A percentile compares a stretch with the other conserved stretches of the same genome.
phyloP scores from a whole-genome alignment of 2,329 filamentous ascomycete species.

The Phaeosphaeriaceae sp. region DNA sequence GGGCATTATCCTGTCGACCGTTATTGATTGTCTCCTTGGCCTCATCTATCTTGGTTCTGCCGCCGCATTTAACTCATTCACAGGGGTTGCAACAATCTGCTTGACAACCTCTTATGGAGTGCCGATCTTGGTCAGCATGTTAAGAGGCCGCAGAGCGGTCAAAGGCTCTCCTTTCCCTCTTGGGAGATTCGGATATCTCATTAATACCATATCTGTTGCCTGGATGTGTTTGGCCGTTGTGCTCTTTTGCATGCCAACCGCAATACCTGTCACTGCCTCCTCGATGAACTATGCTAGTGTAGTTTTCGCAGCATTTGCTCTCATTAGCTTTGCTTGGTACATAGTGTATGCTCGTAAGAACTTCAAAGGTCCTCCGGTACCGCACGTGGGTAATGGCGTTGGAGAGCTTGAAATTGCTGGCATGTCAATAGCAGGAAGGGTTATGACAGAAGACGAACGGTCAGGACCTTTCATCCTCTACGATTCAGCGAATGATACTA shows the following conservation, averaged over 20 bases:
- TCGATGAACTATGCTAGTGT: slow-evolving; percentile 55
- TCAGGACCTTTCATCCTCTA: too few species aligned
- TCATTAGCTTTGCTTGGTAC: slow-evolving; percentile 47
- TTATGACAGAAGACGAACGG: too few species aligned
- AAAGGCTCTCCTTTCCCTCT: slow-evolving; percentile 70
- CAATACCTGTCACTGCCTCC: slow-evolving; percentile 48
- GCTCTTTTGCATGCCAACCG: slow-evolving; percentile 75
- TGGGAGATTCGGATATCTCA: slow-evolving; percentile 69
- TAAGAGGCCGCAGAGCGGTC: slow-evolving; percentile 71
- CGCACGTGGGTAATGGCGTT: too few species aligned
- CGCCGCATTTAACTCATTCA: slow-evolving; percentile 80
- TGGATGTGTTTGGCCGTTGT: slow-evolving; percentile 76
- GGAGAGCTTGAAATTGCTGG: too few species aligned
- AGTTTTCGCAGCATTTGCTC: slow-evolving; percentile 49
- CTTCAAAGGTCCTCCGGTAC: slow-evolving; percentile 48
- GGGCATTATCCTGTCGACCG: slow-evolving; percentile 71
- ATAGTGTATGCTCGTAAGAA: slow-evolving; percentile 45
- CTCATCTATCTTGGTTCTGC: slow-evolving; percentile 80
- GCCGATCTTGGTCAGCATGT: slow-evolving; percentile 73
- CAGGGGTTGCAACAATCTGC: slow-evolving; percentile 79
- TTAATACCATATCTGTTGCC: slow-evolving; percentile 70
- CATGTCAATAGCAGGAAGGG: too few species aligned
- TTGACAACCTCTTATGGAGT: slow-evolving; percentile 77
- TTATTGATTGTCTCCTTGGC: slow-evolving; percentile 73
- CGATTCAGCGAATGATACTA: too few species aligned